Conservation (phyloP, 495 filamentous ascomycete genomes). For the Aspergillus funiculosus region DNA sequence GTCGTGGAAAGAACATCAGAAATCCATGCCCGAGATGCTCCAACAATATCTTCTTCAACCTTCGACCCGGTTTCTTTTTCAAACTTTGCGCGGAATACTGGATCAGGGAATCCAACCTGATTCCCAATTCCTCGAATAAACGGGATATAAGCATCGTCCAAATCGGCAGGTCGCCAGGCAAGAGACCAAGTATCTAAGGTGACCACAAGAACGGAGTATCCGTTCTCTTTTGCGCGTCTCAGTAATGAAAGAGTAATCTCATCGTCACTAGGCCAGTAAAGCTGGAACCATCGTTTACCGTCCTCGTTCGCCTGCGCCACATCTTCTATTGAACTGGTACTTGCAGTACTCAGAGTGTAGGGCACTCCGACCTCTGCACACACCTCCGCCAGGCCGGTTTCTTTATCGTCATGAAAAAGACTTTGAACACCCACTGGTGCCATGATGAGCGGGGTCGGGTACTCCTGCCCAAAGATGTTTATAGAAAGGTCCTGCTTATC, state of each 20-base stretch:
- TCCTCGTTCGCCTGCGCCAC: constrained; percentile 40
- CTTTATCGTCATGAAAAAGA: constrained; percentile 52
- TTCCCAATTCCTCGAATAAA: constrained; percentile 43
- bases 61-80: constrained; percentile 40
- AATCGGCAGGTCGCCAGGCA: constrained; percentile 55
- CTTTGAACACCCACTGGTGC: constrained; percentile 55
- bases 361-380: constrained; percentile 49
- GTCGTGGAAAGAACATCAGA: constrained; percentile 43
- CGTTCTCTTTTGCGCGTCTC: constrained; percentile 51
- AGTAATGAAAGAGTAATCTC: constrained; percentile 56
- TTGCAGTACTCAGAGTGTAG: constrained; percentile 53
- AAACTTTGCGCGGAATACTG: constrained; percentile 55
- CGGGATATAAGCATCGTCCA: constrained; percentile 56
- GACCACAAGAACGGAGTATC: constrained; percentile 43
- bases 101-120: constrained; percentile 49
- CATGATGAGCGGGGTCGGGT: constrained; percentile 48
- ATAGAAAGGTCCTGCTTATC: constrained; percentile 47
- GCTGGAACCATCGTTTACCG: constrained; percentile 55
- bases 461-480: constrained; percentile 52
- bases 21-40: constrained; percentile 46
- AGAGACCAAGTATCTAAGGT: constrained; percentile 41
- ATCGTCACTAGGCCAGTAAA: constrained; percentile 62
- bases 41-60: constrained; percentile 45
- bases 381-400: constrained; percentile 47
- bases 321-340: constrained; percentile 51